Base-by-base conservation (phyloP, 2,329 filamentous ascomycete species). In the Didymella exigua region DNA sequence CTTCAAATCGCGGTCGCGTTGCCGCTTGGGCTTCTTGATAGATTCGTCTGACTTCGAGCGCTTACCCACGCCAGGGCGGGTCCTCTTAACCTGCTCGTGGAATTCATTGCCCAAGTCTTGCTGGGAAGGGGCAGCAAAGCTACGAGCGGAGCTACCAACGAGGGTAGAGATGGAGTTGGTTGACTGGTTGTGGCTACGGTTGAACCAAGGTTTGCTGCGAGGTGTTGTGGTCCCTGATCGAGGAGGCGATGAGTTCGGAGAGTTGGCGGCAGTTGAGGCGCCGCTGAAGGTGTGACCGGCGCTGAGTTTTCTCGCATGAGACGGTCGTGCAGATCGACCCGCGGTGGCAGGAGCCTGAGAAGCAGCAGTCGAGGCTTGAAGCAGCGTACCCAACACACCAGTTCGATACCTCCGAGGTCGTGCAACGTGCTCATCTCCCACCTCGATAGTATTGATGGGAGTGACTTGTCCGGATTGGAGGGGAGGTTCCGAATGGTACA, bases 311-410 rank as follows among this genome's bases (percentile, higher is more conserved):
- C 69, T 67, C 9, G 62, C 57, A 38, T 71, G 49, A 23, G 37
- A 29, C 8, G 38, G 16, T n/a, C 48, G 62, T 14, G 33, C 27
- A n/a, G 51, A 49, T 21, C 52, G 46, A 21, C 51, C 48, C 8
- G 60, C 47, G 37, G 54, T 51, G 2, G 40, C 36, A 19, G 60
- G 58, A 1, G 58, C 51, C 21, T 53, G 44, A 7, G 50, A 54
- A 26, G 63, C 61, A 21, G 63, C 61, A 16, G 59, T 66, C 4
- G 61, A 58, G 16, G 67, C 70, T 47, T 87, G 90, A 44, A 95
- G 77, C 0, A 96, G 77, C 0, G 86, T 88, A 2, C 87, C 86
- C 1, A 96, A 78, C 41, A 93, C 84, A 26, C 91, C 89, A 26
- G 87, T 88, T 44, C 87, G 85, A 70, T 90, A 93, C 59, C 87